Base-by-base conservation (phyloP, 2,329 filamentous ascomycete genomes). In the Curvularia sp. region DNA sequence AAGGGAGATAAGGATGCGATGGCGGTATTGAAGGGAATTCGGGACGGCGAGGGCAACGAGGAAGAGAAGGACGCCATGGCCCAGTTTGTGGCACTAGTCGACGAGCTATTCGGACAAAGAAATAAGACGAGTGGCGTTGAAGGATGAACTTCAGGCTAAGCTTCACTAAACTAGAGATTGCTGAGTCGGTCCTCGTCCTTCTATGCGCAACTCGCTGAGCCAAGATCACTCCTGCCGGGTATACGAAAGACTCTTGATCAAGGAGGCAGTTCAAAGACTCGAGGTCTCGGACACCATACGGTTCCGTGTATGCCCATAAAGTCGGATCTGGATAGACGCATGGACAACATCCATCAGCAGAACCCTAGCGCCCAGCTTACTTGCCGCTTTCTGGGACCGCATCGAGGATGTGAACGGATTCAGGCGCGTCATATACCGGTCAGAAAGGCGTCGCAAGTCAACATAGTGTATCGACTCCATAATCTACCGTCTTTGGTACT, bases 51-150 rank as follows among this genome's bases (percentile, higher is more conserved):
- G 18, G 66, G 67, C 5, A 73, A 69, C 1, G 69, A 71, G 15
- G 69, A 71, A 43, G 70, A 74, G 53, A 70, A 75, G 27, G 77
- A 79, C 32, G 79, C 74, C 1, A 71, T 82, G 67, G 66, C 61
- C 5, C 78, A 80, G 46, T 82, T 81, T 64, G 74, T 72, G 42
- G 58, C 53, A 27, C 57, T 75, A 30, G 63, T 74, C 5, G 64
- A 67, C 25, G 69, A 74, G 46, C 59, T 64, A 0, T 71, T 74
- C 49, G 66, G 59, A 34, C 21, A 59, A 3, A 46, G 36, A 32
- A 54, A 53, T 10, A 49, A 57, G 27, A 49, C 23, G 21, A 30
- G 25, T 15, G 32, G 38, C 4, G 49, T 42, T 48, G 34, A 53
- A n/a, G 39, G 2, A 9, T 8, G 23, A 19, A 42, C 32, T 12